Base-by-base conservation (phyloP, 2,329 filamentous ascomycete species). In the Botrytis paeoniae region DNA sequence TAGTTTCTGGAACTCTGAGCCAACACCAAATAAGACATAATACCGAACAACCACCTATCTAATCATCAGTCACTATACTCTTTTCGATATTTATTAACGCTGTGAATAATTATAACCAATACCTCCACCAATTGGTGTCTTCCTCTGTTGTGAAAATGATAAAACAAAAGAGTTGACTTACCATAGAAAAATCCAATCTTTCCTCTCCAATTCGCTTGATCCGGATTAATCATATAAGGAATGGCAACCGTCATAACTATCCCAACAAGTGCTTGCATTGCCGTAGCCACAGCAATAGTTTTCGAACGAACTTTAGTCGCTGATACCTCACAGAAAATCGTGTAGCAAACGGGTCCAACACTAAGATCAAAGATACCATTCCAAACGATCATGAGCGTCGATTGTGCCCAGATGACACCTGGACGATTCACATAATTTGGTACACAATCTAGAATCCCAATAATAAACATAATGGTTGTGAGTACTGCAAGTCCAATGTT, bases 401-500 rank as follows among this genome's bases (percentile, higher is more conserved):
- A 75, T 41, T 78, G 74, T 6, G 74, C 76, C 76, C 77, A 78
- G 18, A 76, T 75, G 4, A 75, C 51, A 16, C 61, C 75, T 1
- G 74, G 73, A 3, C 72, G 70, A 43, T 70, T 81, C 7, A 73
- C 64, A 70, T 75, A 78, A 70, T 81, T 80, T n/a, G 81, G 81
- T 25, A 81, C 79, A 63, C 82, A 79, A 66, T 83, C 83, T 32
- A 78, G 65, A 48, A 79, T 75, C 22, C 75, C 78, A 16, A 80
- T 78, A 66, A 91, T 69, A 35, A 91, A 83, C 77, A 91, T 85
- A 51, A 80, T 77, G 57, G 84, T 82, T 80, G 89, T 89, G 80
- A 86, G 84, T n/a, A 83, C 78, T 18, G 85, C 66, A 2, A 79
- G 86, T 73, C 89, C 89, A 82, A 85, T 89, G 71, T 90, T 83